Evolutionary conservation across 768 basidiomycete species (phyloP).

Genomic region (Collybia sp.): DNA sequence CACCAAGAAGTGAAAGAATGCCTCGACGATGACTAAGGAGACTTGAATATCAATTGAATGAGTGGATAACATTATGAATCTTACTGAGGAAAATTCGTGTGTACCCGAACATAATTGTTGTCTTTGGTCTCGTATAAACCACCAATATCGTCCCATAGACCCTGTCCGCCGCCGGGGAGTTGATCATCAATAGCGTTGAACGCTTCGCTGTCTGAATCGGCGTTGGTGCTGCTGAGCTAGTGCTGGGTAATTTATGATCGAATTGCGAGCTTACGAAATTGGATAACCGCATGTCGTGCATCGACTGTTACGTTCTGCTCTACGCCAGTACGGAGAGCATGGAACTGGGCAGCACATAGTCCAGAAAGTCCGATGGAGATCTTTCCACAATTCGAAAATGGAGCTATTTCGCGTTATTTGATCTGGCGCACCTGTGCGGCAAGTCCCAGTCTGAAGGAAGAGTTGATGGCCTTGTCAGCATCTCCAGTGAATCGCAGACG

Average conservation of each 20-base stretch:
- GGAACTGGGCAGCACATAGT: slow-evolving; percentile 47
- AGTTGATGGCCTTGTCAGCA: slow-evolving; percentile 41
- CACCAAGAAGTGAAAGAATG: slow-evolving; percentile 39
- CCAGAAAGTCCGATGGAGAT: slow-evolving; percentile 46
- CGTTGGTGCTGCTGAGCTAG: not conserved
- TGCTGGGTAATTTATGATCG: not conserved
- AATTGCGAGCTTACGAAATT: slow-evolving; percentile 37
- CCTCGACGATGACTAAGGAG: slow-evolving; percentile 42
- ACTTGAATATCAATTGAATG: not conserved
- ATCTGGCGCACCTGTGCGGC: slow-evolving; percentile 42
- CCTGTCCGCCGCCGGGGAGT: slow-evolving; percentile 16
- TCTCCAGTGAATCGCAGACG: slow-evolving; percentile 29
- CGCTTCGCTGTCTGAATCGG: slow-evolving; percentile 38
- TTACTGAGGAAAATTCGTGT: slow-evolving; percentile 67
- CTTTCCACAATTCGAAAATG: slow-evolving; percentile 15
- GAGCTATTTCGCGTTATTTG: not conserved
- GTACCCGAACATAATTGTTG: slow-evolving; percentile 44
- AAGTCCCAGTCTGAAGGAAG: slow-evolving; percentile 49
- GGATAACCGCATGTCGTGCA: slow-evolving; percentile 50
- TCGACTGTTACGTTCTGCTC: slow-evolving; percentile 47
- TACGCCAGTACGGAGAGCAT: slow-evolving; percentile 38
- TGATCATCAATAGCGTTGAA: slow-evolving; percentile 43
- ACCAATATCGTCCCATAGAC: slow-evolving; percentile 43
- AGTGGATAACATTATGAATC: not conserved
- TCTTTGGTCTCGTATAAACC: slow-evolving; percentile 54